Conservation (phyloP, 1,284 basidiomycete genomes). For the Melanopsichium pennsylvanicum region DNA sequence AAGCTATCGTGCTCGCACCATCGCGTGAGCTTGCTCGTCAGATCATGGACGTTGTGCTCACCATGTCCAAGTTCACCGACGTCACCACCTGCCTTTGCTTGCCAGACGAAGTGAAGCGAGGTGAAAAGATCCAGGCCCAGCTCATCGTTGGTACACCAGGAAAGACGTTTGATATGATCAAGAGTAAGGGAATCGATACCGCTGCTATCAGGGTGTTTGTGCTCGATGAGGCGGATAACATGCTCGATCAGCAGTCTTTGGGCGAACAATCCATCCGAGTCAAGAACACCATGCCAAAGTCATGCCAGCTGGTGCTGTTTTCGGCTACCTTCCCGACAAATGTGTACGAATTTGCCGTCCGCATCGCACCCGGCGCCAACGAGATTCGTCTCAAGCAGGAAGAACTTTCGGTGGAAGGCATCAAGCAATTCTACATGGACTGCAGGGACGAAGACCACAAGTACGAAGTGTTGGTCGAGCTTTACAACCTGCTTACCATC, state of each 20-base stretch:
- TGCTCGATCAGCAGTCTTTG: constrained; percentile 93
- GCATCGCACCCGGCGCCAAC: constrained; percentile 93
- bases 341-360: constrained; percentile 85
- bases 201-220: constrained; percentile 90
- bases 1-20: constrained; percentile 71
- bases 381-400: constrained; percentile 95
- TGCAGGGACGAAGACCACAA: constrained; percentile 81
- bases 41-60: constrained; percentile 91
- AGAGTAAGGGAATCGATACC: constrained; percentile 70
- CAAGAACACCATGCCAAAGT: constrained; percentile 78
- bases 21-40: constrained; percentile 96
- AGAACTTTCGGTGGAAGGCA: constrained; percentile 91
- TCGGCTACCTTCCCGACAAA: constrained; percentile 97
- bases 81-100: constrained; percentile 94
- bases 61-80: constrained; percentile 93
- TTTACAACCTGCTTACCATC: constrained; percentile 90
- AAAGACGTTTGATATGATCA: constrained; percentile 84
- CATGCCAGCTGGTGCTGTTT: constrained; percentile 90
- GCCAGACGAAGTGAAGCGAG: constrained; percentile 76
- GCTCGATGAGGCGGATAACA: constrained; percentile 97
- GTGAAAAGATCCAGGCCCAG: constrained; percentile 82
- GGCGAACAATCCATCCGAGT: constrained; percentile 95
- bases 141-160: constrained; percentile 96
- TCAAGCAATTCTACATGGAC: constrained; percentile 98
- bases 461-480: constrained; percentile 90